These are phyloP conservation scores for Juncus effusus DNA, from an alignment of 176 grass and related monocot genomes.

Conservation along the genomic window DNA sequence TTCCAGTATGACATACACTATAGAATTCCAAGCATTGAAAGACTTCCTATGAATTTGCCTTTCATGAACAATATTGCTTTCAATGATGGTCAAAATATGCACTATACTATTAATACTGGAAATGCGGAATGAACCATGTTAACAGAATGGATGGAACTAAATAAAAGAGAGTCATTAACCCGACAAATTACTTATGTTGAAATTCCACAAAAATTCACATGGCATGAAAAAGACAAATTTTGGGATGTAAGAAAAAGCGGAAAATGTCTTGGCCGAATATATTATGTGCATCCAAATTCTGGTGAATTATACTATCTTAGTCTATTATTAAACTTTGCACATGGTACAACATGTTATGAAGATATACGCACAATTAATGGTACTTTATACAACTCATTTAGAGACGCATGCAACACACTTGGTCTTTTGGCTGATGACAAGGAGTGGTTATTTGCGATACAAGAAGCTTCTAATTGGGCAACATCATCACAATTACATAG, in stretches of 20 bases:
- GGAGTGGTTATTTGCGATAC: not conserved
- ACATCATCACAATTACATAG: not conserved
- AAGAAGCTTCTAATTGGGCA: conserved; percentile 12
- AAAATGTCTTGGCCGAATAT: conserved; percentile 29
- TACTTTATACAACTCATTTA: conserved; percentile 7
- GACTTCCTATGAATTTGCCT: conserved; percentile 20
- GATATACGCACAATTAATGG: conserved; percentile 26
- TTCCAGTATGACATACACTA: conserved; percentile 27
- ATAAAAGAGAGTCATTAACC: conserved; percentile 15
- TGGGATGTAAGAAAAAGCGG: not conserved
- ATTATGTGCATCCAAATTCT: conserved; percentile 13
- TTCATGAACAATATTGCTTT: not conserved
- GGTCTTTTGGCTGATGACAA: conserved; percentile 30
- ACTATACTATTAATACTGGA: not conserved
- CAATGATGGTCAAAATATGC: not conserved
- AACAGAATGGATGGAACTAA: conserved; percentile 24
- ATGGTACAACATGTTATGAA: conserved; percentile 23
- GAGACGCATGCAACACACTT: conserved; percentile 26
- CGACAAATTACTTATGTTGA: conserved; percentile 33
- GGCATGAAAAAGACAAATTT: not conserved
- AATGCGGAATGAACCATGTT: not conserved
- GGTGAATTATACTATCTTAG: conserved; percentile 30
- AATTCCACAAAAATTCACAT: conserved; percentile 32
- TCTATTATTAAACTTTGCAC: conserved; percentile 29
- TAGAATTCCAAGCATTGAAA: conserved; percentile 26